Evolutionary conservation across 2,329 filamentous ascomycete species (phyloP).

Genomic region (Claviceps spartinae): DNA sequence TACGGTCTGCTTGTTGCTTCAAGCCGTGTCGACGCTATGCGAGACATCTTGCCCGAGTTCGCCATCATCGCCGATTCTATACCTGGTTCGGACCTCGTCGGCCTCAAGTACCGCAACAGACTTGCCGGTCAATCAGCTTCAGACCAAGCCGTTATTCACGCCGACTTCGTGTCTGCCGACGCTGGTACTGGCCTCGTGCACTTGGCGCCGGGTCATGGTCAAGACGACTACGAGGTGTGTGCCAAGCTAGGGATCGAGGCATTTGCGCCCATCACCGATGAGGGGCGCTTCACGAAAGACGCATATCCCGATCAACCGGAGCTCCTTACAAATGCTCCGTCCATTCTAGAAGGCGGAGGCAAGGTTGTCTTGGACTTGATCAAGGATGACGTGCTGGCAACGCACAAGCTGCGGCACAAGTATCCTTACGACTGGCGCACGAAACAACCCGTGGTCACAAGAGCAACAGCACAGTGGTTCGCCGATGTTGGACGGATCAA

Average conservation of each 20-base stretch:
- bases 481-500: conserved; percentile 82
- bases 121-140: conserved; percentile 46
- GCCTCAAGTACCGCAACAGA: conserved; percentile 55
- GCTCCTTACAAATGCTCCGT: conserved; percentile 50
- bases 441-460: conserved; percentile 78
- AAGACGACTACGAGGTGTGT: conserved; percentile 88
- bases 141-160: conserved; percentile 60
- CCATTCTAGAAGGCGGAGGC: conserved; percentile 58
- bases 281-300: conserved; percentile 66
- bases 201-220: conserved; percentile 84
- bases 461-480: conserved; percentile 96
- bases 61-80: conserved; percentile 43
- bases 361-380: conserved; percentile 58
- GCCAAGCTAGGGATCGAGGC: conserved; percentile 54
- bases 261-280: conserved; percentile 70
- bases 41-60: conserved; percentile 35
- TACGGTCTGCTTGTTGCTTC: conserved; percentile 59
- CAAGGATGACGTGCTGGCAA: conserved; percentile 48
- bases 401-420: conserved; percentile 69
- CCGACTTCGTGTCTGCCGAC: conserved; percentile 75
- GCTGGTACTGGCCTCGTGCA: conserved; percentile 97
- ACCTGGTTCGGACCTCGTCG: conserved; percentile 50
- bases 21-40: conserved; percentile 50
- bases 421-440: conserved; percentile 98
- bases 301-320: conserved; percentile 60